Base-by-base conservation (phyloP, 768 basidiomycete species). In the Calocera viscosa region DNA sequence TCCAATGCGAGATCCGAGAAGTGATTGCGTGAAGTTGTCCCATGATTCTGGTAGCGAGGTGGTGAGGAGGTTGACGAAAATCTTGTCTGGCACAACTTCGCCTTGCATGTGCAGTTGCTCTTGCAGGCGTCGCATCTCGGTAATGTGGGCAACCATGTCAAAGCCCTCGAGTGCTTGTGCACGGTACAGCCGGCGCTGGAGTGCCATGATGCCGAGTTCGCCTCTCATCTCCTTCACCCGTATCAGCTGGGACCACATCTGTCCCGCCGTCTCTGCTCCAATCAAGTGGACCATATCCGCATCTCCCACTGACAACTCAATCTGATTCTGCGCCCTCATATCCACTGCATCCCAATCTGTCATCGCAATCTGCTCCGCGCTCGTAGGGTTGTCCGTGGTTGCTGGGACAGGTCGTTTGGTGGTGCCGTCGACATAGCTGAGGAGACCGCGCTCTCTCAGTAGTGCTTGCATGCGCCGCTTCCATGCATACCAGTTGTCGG, bases 31-130 rank as follows among this genome's bases (percentile, higher is more conserved):
- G 63, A 77, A 78, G 0, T 68, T 10, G 64, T 77, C 71, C 78
- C 78, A 78, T 16, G 76, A 72, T 11, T 76, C 72, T 19, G 75
- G 77, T 0, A 78, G 69, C 7, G 73, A 76, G 1, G 73, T 75
- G 26, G 77, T 72, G 8, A 79, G 65, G 0, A 72, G 73, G 65
- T 73, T 73, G 28, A 70, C 65, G 64, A 77, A 78, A 12, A 79
- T 75, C 16, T 70, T 49, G 26, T 77, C 76, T 0, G 33, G 47
- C 22, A 79, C 67, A 17, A 26, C 64, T 22, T 68, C 49, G 12
- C 72, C 74, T 26, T 76, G 67, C 22, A 68, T 19, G 19, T 63
- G 64, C 19, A 74, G 66, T 65, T 77, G 72, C 38, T 74, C 65
- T 63, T 74, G 67, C 64, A 69, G 70, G 11, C 69, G 40, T 35